Evolutionary conservation across 371 early-diverging fungal species (phyloP).

Genomic region (Amoeboaphelidium protococcarum): DNA sequence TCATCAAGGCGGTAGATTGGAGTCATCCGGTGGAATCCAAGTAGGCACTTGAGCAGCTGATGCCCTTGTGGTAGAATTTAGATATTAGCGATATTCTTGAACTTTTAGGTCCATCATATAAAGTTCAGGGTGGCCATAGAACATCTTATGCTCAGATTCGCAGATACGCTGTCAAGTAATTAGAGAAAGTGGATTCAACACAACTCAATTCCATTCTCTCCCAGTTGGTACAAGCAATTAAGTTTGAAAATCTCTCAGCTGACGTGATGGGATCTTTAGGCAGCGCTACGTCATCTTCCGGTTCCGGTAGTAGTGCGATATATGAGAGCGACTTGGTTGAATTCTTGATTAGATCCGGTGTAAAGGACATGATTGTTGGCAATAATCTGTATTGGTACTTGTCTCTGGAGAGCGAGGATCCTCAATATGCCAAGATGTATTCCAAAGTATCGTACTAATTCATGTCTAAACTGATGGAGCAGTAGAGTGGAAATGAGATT

Average conservation of each 20-base stretch:
- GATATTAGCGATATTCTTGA: constrained; percentile 84
- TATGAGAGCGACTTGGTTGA: constrained; percentile 36
- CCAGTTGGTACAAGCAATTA: constrained; percentile 90
- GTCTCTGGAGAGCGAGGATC: constrained; percentile 55
- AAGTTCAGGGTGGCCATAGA: background rate
- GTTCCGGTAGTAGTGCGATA: constrained; percentile 1
- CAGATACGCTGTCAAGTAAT: constrained; percentile 58
- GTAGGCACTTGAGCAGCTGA: constrained; percentile 63
- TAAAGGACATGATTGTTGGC: constrained; percentile 48
- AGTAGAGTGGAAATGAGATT: constrained; percentile 26
- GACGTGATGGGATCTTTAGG: background rate
- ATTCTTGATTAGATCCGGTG: constrained; percentile 58
- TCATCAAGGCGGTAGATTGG: constrained; percentile 84
- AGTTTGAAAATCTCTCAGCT: constrained; percentile 37
- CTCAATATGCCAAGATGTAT: constrained; percentile 37
- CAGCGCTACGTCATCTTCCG: background rate
- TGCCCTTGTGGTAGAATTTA: constrained; percentile 53
- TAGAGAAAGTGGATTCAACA: constrained; percentile 71
- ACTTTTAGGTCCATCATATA: constrained; percentile 58
- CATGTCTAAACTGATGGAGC: constrained; percentile 34
- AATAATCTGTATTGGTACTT: constrained; percentile 81
- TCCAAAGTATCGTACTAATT: constrained; percentile 55
- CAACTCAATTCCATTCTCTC: constrained; percentile 65
- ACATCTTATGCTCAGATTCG: too few relatives aligned
- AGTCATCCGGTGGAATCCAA: constrained; percentile 62